Evolutionary conservation across 2,329 filamentous ascomycete species (phyloP).

Genomic region (Dothistroma pini): DNA sequence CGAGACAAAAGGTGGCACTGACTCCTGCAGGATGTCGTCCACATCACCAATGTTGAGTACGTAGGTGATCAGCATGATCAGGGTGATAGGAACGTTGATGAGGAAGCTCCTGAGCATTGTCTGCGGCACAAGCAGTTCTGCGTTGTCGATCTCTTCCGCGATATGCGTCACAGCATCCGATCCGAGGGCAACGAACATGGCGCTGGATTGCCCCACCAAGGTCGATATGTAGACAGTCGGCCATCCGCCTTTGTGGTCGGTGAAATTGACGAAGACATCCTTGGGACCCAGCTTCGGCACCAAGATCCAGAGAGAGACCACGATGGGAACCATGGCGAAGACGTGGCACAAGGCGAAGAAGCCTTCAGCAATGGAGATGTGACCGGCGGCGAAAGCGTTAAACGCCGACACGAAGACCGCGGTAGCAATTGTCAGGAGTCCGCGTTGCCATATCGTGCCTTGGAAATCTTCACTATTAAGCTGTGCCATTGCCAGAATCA

Average conservation of each 20-base stretch:
- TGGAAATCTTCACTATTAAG: slow-evolving; percentile 35
- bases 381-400: slow-evolving; percentile 30
- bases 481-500: slow-evolving; percentile 46
- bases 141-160: slow-evolving; percentile 44
- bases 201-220: slow-evolving; percentile 40
- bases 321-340: slow-evolving; percentile 33
- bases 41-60: slow-evolving; percentile 37
- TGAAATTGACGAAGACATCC: slow-evolving; percentile 36
- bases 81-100: slow-evolving; percentile 31
- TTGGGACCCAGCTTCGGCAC: slow-evolving; percentile 17
- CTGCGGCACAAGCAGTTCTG: slow-evolving; percentile 39
- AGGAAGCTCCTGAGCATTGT: slow-evolving; percentile 42
- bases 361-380: slow-evolving; percentile 32
- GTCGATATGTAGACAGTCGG: slow-evolving; percentile 35
- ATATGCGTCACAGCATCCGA: slow-evolving; percentile 43
- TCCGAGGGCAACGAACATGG: slow-evolving; percentile 28
- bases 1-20: slow-evolving; percentile 32
- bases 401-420: slow-evolving; percentile 24
- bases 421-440: slow-evolving; percentile 25
- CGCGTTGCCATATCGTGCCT: slow-evolving; percentile 25
- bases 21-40: slow-evolving; percentile 25
- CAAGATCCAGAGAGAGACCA: slow-evolving; percentile 31
- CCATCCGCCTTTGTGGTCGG: slow-evolving; percentile 39
- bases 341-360: slow-evolving; percentile 33
- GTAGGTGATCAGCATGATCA: slow-evolving; percentile 33